Conservation (phyloP, 2,329 filamentous ascomycete species). For the Fusarium devonianum region DNA sequence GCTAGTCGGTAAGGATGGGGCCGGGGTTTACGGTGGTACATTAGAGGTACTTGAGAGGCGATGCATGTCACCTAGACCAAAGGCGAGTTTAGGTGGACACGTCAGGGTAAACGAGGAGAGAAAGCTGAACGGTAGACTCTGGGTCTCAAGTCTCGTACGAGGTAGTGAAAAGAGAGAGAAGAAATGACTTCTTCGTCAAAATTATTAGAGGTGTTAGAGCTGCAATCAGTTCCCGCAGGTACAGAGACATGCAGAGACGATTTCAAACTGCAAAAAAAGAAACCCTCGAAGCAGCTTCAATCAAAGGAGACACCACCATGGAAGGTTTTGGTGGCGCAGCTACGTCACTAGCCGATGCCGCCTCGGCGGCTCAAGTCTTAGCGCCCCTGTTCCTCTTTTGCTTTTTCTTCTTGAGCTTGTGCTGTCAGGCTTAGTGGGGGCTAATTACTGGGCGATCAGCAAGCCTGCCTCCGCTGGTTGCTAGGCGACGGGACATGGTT, state of each 20-base stretch:
- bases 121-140: no score
- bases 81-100: no score
- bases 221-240: slow-evolving; percentile 1
- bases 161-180: neutral
- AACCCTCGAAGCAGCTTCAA: neutral
- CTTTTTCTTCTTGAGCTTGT: slow-evolving; percentile 1
- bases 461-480: slow-evolving; percentile 20
- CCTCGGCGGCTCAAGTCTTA: slow-evolving; percentile 25
- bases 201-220: slow-evolving; percentile 1
- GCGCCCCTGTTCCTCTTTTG: slow-evolving; percentile 16
- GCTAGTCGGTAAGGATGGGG: slow-evolving; percentile 20
- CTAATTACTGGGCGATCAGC: slow-evolving; percentile 5
- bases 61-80: slow-evolving; percentile 14
- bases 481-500: slow-evolving; percentile 31
- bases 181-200: neutral
- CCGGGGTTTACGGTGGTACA: slow-evolving; percentile 14
- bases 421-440: neutral
- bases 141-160: neutral
- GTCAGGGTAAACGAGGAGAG: no score
- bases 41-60: slow-evolving; percentile 16
- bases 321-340: slow-evolving; percentile 21
- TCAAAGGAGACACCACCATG: neutral
- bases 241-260: slow-evolving; percentile 22
- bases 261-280: slow-evolving; percentile 2
- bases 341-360: slow-evolving; percentile 42